Conservation (phyloP, 257 asterid genomes). For the Scutellaria baicalensis region DNA sequence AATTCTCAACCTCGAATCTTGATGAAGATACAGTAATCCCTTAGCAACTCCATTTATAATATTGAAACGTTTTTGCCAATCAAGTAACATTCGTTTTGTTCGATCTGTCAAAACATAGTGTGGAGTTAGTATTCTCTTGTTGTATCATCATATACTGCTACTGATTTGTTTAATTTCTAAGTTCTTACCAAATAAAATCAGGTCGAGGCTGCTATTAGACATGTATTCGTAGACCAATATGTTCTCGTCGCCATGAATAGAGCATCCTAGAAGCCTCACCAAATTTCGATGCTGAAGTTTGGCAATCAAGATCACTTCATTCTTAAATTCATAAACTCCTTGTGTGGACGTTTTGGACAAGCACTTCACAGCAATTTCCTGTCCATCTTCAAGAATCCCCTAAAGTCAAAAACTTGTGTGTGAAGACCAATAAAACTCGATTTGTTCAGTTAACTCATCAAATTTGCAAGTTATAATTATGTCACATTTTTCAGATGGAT, state of each 20-base stretch:
- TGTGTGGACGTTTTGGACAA: neutral
- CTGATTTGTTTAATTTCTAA: no score
- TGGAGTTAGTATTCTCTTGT: neutral
- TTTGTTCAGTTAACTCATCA: neutral
- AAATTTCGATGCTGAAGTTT: conserved; percentile 5
- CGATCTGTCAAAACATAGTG: neutral
- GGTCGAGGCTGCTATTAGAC: conserved; percentile 5
- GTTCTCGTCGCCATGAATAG: conserved; percentile 3
- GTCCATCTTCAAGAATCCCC: neutral
- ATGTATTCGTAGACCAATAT: conserved; percentile 9
- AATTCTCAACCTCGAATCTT: conserved; percentile 2
- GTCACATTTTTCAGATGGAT: no score
- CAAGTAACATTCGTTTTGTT: neutral
- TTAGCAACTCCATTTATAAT: conserved; percentile 2
- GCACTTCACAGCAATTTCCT: conserved; percentile 10
- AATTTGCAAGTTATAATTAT: neutral
- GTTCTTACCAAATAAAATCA: neutral
- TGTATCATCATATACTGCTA: neutral
- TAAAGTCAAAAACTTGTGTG: neutral
- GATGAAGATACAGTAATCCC: conserved; percentile 2
- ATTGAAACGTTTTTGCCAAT: conserved; percentile 1
- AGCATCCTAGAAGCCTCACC: conserved; percentile 11
- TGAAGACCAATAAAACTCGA: neutral
- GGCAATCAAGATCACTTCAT: neutral
- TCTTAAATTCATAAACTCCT: conserved; percentile 1